phyloP scores from a whole-genome alignment of 192 early-diverging fungal genomes.

The Mycoemilia scoparia region DNA sequence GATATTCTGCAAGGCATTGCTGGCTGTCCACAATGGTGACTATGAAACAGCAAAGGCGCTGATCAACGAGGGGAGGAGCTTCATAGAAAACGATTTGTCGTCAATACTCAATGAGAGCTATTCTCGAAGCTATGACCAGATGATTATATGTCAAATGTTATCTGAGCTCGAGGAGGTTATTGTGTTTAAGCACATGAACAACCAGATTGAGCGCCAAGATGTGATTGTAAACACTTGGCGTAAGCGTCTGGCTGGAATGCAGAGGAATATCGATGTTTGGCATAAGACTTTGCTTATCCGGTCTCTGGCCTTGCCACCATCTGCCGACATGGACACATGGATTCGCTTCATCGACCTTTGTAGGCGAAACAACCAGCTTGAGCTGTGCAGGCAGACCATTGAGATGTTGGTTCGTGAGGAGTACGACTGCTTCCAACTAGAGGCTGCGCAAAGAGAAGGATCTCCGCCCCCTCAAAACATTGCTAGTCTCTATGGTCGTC shows the following conservation, averaged over 20 bases:
- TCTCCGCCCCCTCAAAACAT: too few species aligned
- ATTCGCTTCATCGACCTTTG: slow-evolving; percentile 92
- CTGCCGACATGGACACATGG: slow-evolving; percentile 87
- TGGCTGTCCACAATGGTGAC: slow-evolving; percentile 62
- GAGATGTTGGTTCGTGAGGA: slow-evolving; percentile 44
- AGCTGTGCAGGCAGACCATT: slow-evolving; percentile 64
- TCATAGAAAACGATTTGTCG: slow-evolving; percentile 69
- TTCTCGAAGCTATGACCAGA: slow-evolving; percentile 67
- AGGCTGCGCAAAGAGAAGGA: too few species aligned
- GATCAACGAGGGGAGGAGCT: slow-evolving; percentile 63
- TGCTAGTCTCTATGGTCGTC: too few species aligned
- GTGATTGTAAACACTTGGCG: slow-evolving; percentile 78
- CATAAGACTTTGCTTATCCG: slow-evolving; percentile 75
- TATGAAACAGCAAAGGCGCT: slow-evolving; percentile 49
- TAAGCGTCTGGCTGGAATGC: slow-evolving; percentile 63
- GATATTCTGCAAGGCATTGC: slow-evolving; percentile 70
- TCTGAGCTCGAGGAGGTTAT: slow-evolving; percentile 96
- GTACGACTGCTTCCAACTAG: too few species aligned
- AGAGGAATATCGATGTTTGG: slow-evolving; percentile 92
- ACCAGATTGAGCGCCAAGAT: slow-evolving; percentile 53
- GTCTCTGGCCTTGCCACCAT: slow-evolving; percentile 71
- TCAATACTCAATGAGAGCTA: slow-evolving; percentile 87
- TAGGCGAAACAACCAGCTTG: slow-evolving; percentile 69
- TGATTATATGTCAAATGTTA: slow-evolving; percentile 94
- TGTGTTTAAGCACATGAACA: slow-evolving; percentile 60